Base-by-base conservation (phyloP, 495 filamentous ascomycete genomes). In the Chaetomium cochliodes region DNA sequence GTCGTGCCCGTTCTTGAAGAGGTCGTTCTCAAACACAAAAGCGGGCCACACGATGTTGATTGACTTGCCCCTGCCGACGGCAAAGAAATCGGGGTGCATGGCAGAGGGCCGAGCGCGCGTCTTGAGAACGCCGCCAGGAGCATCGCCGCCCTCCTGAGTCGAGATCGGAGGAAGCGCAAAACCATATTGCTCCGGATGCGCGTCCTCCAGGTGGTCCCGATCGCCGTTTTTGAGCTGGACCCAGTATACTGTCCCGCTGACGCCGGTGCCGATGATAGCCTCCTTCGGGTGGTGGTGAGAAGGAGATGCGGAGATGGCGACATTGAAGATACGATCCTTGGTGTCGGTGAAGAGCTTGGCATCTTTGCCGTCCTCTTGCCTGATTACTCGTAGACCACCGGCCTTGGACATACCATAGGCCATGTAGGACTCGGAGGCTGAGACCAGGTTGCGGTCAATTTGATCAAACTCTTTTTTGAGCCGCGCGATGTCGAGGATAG, bases 391-490 rank as follows among this genome's bases (percentile, higher is more conserved):
- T 58, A 98, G 84, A 37, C 96, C 94, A 26, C 92, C 92, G 63
- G 88, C 89, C 80, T 96, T 97, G 20, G 89, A 88, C 75, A 96
- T 88, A 37, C 92, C 92, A 72, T 97, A 98, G 11, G 90, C 89
- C 69, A 99, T 99, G 76, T 92, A 96, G 16, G 88, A 87, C 67
- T 89, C 88, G n/a, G 91, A 92, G 37, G 93, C 93, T 3, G 92
- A 87, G 37, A 92, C 92, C 51, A 99, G 81, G 55, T 91, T 94
- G 58, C 96, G 90, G 72, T 99, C 96, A 55, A 96, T 86, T 75
- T 98, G 96, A 75, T 99, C 96, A 69, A 98, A 98, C 8, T 94
- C 90, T 77, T 98, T 97, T 81, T 96, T 96, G 60, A 97, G 82
- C 47, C 91, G 87, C 46, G 93, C 93, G 75, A 99, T 92, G 67